Base-by-base conservation (phyloP, 2,329 filamentous ascomycete species). In the Fusarium hostae region DNA sequence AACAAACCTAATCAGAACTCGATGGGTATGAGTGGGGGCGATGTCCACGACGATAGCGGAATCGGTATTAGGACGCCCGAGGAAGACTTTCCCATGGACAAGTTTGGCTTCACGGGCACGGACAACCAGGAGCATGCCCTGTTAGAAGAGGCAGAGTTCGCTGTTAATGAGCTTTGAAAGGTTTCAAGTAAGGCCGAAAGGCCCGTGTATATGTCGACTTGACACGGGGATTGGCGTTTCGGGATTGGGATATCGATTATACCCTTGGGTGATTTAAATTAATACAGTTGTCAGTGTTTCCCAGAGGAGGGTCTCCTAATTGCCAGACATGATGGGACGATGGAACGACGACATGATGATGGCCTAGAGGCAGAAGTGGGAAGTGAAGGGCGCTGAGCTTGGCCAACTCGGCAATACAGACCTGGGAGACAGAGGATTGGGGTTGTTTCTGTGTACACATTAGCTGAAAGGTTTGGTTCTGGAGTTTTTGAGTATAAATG, bases 41-140 rank as follows among this genome's bases (percentile, higher is more conserved):
- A 86, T 63, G 82, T 78, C 5, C 88, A 91, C 67, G 92, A 94
- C 72, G 92, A 94, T 72, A 94, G 92, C 75, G 92, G 91, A 3
- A 94, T 94, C 66, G 91, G 91, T 34, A 91, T 94, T 74, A 83
- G 89, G 55, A 91, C 89, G 8, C 89, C 89, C 2, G 90, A 91
- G 58, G 89, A 91, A 59, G 89, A 91, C 30, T 89, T 89, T 50
- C 83, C 86, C 2, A 85, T 89, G 78, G 87, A 88, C 57, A 91
- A 91, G 76, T 91, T 86, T 76, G 82, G 84, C 13, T 86, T 85
- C 64, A 74, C 81, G 16, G 79, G 79, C 40, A 67, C 78, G 30
- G 81, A 83, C 35, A 78, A 72, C 32, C 79, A 82, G 52, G 78
- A 76, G 30, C 78, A 82, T 59, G 75, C 71, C 34, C 73, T 83